Evolutionary conservation across 805 yeast species (phyloP).

Genomic region (Candida krabiensis): DNA sequence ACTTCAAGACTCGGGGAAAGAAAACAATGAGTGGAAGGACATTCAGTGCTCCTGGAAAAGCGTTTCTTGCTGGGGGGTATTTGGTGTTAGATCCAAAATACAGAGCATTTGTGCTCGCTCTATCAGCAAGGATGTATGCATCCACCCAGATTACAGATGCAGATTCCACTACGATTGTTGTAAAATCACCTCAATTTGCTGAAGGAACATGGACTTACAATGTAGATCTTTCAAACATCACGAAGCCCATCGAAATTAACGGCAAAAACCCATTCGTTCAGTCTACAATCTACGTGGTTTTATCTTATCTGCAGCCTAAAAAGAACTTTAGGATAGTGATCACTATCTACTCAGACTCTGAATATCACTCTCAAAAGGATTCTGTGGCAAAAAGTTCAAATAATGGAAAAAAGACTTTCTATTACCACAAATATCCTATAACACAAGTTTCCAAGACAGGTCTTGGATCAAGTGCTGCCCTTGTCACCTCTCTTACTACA

Average conservation of each 20-base stretch:
- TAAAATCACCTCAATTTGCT: constrained; percentile 75
- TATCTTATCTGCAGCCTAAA: constrained; percentile 49
- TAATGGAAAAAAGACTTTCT: constrained; percentile 46
- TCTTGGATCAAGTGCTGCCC: constrained; percentile 92
- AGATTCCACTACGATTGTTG: constrained; percentile 35
- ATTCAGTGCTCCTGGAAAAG: constrained; percentile 95
- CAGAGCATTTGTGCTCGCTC: constrained; percentile 78
- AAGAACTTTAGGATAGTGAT: constrained; percentile 41
- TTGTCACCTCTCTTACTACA: constrained; percentile 77
- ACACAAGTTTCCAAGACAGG: constrained; percentile 88
- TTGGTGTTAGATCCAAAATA: constrained; percentile 79
- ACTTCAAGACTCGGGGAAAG: too few relatives aligned
- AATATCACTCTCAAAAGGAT: constrained; percentile 76
- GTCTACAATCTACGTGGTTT: constrained; percentile 55
- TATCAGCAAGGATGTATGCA: constrained; percentile 91
- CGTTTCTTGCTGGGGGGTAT: constrained; percentile 92
- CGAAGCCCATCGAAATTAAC: constrained; percentile 14
- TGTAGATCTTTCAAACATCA: constrained; percentile 21
- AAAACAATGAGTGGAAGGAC: constrained; percentile 34
- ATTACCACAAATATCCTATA: constrained; percentile 60
- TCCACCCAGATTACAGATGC: constrained; percentile 9
- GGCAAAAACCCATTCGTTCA: constrained; percentile 71
- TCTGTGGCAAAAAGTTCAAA: constrained; percentile 36
- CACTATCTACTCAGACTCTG: constrained; percentile 79
- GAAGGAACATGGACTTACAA: constrained; percentile 68